A percentile compares a stretch with the other conserved stretches of the same genome.
phyloP scores from a whole-genome alignment of 2,329 filamentous ascomycete genomes.

The Fusarium sp. region DNA sequence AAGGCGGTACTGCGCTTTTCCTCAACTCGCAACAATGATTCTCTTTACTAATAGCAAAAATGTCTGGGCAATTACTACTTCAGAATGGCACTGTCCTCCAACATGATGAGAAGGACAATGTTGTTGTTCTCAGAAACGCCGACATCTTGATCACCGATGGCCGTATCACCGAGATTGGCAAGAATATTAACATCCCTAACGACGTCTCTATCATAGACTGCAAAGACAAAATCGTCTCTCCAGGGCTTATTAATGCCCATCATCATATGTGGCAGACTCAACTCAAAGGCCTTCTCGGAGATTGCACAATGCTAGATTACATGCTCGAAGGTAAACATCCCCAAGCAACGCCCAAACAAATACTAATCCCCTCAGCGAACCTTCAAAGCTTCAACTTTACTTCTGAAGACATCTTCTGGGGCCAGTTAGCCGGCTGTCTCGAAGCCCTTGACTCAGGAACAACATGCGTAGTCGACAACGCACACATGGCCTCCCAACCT shows the following conservation, averaged over 20 bases:
- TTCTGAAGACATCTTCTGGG: not conserved
- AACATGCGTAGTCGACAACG: slow-evolving; percentile 13
- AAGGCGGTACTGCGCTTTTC: not conserved
- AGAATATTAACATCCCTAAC: rapidly evolving
- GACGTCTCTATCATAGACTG: not conserved
- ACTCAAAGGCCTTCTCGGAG: slow-evolving; percentile 5
- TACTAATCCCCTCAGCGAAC: not conserved
- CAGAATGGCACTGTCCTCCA: slow-evolving; percentile 1
- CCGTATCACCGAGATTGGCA: not conserved
- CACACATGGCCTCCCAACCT: not conserved
- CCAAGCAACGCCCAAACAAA: rapidly evolving
- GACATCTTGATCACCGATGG: not conserved
- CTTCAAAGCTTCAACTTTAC: slow-evolving; percentile 15
- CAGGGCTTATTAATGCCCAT: slow-evolving; percentile 3
- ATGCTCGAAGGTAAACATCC: not conserved
- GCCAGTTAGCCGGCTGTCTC: slow-evolving; percentile 3
- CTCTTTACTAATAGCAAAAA: rapidly evolving
- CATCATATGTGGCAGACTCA: slow-evolving; percentile 21
- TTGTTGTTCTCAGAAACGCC: not conserved
- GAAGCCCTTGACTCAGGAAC: slow-evolving; percentile 11
- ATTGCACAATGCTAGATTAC: slow-evolving; percentile 17
- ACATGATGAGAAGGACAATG: slow-evolving; percentile 1
- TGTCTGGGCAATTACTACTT: not conserved
- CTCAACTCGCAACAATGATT: rapidly evolving
- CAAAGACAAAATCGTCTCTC: rapidly evolving